Evolutionary conservation across 2,329 filamentous ascomycete species (phyloP).

Genomic region (Ploettnerulaceae sp.): DNA sequence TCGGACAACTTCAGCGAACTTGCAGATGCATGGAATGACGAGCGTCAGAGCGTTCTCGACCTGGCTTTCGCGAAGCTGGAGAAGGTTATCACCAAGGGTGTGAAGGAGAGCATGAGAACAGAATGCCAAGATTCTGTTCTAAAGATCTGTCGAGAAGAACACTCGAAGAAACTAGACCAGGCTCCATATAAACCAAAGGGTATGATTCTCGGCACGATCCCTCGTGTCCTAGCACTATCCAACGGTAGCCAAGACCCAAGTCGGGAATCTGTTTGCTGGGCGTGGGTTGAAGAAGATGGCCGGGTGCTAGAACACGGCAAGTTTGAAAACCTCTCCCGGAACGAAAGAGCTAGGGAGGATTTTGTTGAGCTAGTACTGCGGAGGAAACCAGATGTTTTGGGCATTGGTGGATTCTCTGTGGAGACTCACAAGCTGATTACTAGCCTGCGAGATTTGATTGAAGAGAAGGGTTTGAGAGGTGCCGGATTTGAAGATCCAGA

Average conservation of each 20-base stretch:
- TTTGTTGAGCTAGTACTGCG: constrained; percentile 77
- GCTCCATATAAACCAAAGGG: constrained; percentile 94
- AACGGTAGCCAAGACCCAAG: constrained; percentile 71
- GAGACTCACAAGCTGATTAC: constrained; percentile 81
- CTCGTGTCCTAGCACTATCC: constrained; percentile 80
- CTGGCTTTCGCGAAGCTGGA: constrained; percentile 77
- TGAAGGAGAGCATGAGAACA: constrained; percentile 90
- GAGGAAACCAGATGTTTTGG: constrained; percentile 83
- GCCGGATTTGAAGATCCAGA: constrained; percentile 78
- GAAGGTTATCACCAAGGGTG: constrained; percentile 78
- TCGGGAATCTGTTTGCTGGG: constrained; percentile 82
- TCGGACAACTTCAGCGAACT: constrained; percentile 95
- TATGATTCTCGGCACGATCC: constrained; percentile 81
- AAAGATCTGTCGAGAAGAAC: constrained; percentile 83
- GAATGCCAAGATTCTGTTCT: constrained; percentile 91
- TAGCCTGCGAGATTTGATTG: constrained; percentile 73
- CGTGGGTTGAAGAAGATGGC: constrained; percentile 90
- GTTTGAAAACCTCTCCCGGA: constrained; percentile 71
- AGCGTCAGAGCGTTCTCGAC: constrained; percentile 81
- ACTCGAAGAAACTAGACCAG: constrained; percentile 85
- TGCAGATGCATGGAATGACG: constrained; percentile 89
- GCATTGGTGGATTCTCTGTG: constrained; percentile 80
- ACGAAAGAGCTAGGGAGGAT: constrained; percentile 59
- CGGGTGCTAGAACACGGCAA: constrained; percentile 85
- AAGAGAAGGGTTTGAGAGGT: constrained; percentile 70